These are phyloP conservation scores for Aspergillus novoparasiticus DNA, from an alignment of 2,329 filamentous ascomycete species.

Conservation along the genomic window DNA sequence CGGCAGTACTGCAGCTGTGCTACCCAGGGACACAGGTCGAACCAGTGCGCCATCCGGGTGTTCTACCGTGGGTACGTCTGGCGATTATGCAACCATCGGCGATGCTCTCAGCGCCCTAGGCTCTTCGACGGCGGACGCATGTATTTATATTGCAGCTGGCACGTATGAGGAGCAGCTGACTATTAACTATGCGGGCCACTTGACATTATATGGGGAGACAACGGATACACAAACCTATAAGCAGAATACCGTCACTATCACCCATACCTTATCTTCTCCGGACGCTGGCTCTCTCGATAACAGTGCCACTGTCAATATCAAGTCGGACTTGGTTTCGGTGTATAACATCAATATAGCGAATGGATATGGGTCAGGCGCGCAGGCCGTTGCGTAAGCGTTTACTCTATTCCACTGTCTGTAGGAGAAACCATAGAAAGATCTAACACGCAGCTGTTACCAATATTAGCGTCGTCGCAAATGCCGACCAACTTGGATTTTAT, in stretches of 20 bases:
- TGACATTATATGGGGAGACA: slow-evolving; percentile 38
- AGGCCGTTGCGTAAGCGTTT: slow-evolving; percentile 36
- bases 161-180: slow-evolving; percentile 37
- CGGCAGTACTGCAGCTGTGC: not conserved
- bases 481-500: slow-evolving; percentile 37
- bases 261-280: slow-evolving; percentile 33
- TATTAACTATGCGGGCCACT: slow-evolving; percentile 29
- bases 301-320: slow-evolving; percentile 36
- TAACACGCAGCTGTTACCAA: too few species aligned
- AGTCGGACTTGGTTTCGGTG: slow-evolving; percentile 31
- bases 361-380: slow-evolving; percentile 35
- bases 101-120: slow-evolving; percentile 30
- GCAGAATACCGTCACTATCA: slow-evolving; percentile 36
- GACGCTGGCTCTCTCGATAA: slow-evolving; percentile 33
- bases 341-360: slow-evolving; percentile 43
- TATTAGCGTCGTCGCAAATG: slow-evolving; percentile 30
- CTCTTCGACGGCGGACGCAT: slow-evolving; percentile 26
- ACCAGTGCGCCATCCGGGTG: slow-evolving; percentile 28
- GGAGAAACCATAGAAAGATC: not conserved
- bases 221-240: slow-evolving; percentile 31
- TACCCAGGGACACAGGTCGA: slow-evolving; percentile 8
- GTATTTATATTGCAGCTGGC: slow-evolving; percentile 37
- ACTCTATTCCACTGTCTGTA: not conserved
- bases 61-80: slow-evolving; percentile 25
- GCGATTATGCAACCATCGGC: slow-evolving; percentile 27